Conservation (phyloP, 305 asterid species). For the Fraxinus floribunda region DNA sequence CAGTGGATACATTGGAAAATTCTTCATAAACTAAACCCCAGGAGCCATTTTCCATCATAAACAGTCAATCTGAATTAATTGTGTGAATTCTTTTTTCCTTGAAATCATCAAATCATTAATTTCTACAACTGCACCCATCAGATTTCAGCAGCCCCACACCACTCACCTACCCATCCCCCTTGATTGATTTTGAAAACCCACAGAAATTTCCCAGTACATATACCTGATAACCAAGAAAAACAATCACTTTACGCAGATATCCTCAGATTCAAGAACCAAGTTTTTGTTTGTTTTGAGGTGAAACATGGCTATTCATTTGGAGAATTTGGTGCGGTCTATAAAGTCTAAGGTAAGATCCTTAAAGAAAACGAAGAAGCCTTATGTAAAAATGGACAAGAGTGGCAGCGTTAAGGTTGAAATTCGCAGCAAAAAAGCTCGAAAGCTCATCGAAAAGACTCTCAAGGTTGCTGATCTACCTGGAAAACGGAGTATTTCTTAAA, state of each 20-base stretch:
- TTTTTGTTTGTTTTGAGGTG: not conserved
- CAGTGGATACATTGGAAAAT: not conserved
- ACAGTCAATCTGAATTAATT: not conserved
- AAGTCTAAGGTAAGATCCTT: not conserved
- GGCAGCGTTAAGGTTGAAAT: not conserved
- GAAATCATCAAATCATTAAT: not conserved
- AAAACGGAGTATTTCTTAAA: not conserved
- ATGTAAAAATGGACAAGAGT: slow-evolving; percentile 1
- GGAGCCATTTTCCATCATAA: not conserved
- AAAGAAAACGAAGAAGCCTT: not conserved
- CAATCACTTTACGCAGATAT: not conserved
- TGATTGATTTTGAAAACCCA: not conserved
- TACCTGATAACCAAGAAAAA: not conserved
- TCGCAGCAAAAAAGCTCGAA: not conserved
- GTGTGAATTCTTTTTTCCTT: not conserved
- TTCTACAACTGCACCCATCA: not conserved
- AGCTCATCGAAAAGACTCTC: not conserved
- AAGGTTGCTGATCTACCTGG: not conserved
- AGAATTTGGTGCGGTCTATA: not conserved
- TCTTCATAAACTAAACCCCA: not conserved
- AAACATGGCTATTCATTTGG: not conserved
- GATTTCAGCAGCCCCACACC: not conserved
- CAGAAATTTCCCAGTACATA: not conserved
- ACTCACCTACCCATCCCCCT: not conserved
- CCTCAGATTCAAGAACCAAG: not conserved